Conservation (phyloP, 768 basidiomycete species). For the Russula vinacea region DNA sequence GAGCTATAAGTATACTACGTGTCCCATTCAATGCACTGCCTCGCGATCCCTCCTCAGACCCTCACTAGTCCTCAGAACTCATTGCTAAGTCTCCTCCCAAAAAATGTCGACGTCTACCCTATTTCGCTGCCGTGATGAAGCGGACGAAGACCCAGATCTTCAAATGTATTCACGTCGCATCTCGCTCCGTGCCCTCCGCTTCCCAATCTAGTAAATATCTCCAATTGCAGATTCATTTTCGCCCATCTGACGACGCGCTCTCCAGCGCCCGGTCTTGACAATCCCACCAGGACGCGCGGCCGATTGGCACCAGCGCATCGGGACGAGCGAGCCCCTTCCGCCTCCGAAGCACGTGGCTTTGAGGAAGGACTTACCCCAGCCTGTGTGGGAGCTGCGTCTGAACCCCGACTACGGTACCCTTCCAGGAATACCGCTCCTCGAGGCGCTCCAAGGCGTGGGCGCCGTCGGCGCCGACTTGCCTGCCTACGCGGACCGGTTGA, state of each 20-base stretch:
- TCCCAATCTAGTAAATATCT: constrained; percentile 13
- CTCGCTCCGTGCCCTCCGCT: constrained; percentile 22
- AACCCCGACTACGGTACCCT: constrained; percentile 22
- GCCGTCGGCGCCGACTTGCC: constrained; percentile 6
- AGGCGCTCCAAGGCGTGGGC: constrained; percentile 20
- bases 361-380: constrained; percentile 1
- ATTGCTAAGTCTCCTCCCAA: background rate
- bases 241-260: background rate
- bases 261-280: constrained; percentile 11
- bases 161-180: constrained; percentile 5
- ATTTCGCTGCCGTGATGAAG: background rate
- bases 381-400: constrained; percentile 19
- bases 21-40: background rate
- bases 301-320: constrained; percentile 22
- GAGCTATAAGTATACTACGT: constrained; percentile 13
- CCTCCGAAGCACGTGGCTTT: constrained; percentile 3
- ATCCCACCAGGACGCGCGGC: constrained; percentile 23
- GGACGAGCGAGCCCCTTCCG: constrained; percentile 12
- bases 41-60: background rate
- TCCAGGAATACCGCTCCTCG: constrained; percentile 21
- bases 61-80: background rate
- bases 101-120: constrained; percentile 7
- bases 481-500: background rate
- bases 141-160: background rate
- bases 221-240: background rate